These are phyloP conservation scores for Epithele typhae DNA, from an alignment of 768 basidiomycete genomes.

Conservation along the genomic window DNA sequence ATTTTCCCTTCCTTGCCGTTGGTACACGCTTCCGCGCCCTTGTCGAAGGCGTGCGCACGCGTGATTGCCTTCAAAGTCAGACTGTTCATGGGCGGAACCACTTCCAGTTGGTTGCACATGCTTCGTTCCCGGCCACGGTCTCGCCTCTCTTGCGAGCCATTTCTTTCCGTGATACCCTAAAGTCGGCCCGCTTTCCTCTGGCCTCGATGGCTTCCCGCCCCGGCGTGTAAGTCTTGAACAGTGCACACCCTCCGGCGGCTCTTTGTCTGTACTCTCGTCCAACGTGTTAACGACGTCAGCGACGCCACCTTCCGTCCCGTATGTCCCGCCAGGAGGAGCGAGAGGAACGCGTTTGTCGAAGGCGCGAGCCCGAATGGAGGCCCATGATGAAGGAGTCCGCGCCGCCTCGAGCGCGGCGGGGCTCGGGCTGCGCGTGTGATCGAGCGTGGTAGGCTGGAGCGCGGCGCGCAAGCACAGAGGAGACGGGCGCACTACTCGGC, in stretches of 20 bases:
- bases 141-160: too few relatives aligned
- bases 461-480: too few relatives aligned
- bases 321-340: constrained; percentile 29
- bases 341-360: constrained; percentile 36
- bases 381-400: constrained; percentile 17
- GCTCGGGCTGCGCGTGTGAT: too few relatives aligned
- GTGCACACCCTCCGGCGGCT: constrained; percentile 14
- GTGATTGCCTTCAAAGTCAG: too few relatives aligned
- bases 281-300: constrained; percentile 28
- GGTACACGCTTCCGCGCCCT: too few relatives aligned
- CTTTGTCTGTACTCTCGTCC: constrained; percentile 11
- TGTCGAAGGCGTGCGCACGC: too few relatives aligned
- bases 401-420: constrained; percentile 19
- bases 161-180: background rate
- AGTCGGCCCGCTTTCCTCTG: constrained; percentile 14
- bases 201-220: constrained; percentile 6
- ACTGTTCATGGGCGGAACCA: too few relatives aligned
- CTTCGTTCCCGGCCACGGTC: too few relatives aligned
- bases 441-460: too few relatives aligned
- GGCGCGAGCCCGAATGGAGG: constrained; percentile 30
- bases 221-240: constrained; percentile 12
- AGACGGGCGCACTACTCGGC: constrained; percentile 20
- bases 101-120: too few relatives aligned
- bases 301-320: constrained; percentile 34
- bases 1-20: too few relatives aligned